These are phyloP conservation scores for Arabidopsis lyrata DNA, from an alignment of 441 rosid genomes.

Conservation along the genomic window DNA sequence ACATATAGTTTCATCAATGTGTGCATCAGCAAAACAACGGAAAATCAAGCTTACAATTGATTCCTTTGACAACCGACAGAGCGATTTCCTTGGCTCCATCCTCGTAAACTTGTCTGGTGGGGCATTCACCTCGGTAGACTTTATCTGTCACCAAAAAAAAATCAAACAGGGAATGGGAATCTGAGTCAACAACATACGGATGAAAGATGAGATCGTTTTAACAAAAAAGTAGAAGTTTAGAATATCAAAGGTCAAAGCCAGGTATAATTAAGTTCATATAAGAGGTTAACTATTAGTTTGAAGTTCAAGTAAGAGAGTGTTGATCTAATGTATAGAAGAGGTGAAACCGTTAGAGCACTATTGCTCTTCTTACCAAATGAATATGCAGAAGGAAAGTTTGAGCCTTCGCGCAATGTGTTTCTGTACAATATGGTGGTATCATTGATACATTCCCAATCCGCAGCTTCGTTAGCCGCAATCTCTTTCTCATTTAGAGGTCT, in stretches of 20 bases:
- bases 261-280: not conserved
- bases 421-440: slow-evolving; percentile 81
- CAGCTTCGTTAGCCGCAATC: slow-evolving; percentile 66
- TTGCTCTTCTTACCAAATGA: slow-evolving; percentile 71
- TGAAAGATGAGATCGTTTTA: slow-evolving; percentile 3
- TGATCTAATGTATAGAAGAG: not conserved
- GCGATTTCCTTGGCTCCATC: slow-evolving; percentile 87
- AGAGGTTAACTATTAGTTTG: slow-evolving; percentile 4
- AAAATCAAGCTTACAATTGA: slow-evolving; percentile 69
- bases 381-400: slow-evolving; percentile 86
- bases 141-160: slow-evolving; percentile 58
- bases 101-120: slow-evolving; percentile 79
- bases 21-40: not conserved
- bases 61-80: slow-evolving; percentile 86
- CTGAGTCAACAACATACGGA: slow-evolving; percentile 22
- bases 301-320: not conserved
- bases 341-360: not conserved
- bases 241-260: slow-evolving; percentile 26
- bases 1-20: slow-evolving; percentile 14
- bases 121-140: slow-evolving; percentile 81
- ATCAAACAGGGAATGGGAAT: slow-evolving; percentile 21
- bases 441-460: slow-evolving; percentile 97
- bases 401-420: slow-evolving; percentile 91
- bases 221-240: not conserved
- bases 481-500: slow-evolving; percentile 96